Evolutionary conservation across 2,329 filamentous ascomycete species (phyloP).

Genomic region (Colletotrichum chrysophilum): DNA sequence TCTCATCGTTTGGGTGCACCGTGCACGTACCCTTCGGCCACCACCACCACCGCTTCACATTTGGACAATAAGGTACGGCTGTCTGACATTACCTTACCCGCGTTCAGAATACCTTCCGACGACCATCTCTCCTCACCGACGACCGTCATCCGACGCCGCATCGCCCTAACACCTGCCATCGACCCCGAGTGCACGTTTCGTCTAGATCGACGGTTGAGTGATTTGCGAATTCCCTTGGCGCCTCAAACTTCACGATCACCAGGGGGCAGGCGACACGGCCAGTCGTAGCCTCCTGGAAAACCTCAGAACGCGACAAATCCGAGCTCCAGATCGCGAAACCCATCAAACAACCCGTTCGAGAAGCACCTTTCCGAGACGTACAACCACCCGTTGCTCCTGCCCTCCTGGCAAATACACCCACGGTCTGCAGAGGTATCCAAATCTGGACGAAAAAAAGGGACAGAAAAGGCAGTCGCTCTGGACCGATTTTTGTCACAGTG

Average conservation of each 20-base stretch:
- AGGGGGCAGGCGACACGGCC: neutral
- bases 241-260: neutral
- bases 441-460: neutral
- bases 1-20: neutral
- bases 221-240: neutral
- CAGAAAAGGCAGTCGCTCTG: neutral
- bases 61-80: neutral
- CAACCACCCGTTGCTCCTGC: neutral
- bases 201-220: neutral
- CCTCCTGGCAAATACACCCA: neutral
- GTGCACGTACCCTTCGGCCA: neutral
- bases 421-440: neutral
- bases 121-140: neutral
- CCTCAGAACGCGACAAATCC: neutral
- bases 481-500: neutral
- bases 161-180: neutral
- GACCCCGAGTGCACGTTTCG: neutral
- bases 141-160: neutral
- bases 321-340: neutral
- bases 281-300: neutral
- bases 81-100: neutral
- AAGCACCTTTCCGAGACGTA: neutral
- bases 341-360: neutral
- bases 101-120: neutral
- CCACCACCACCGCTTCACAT: neutral